Conservation (phyloP, 306 rosid genomes). For the Vigna mungo region DNA sequence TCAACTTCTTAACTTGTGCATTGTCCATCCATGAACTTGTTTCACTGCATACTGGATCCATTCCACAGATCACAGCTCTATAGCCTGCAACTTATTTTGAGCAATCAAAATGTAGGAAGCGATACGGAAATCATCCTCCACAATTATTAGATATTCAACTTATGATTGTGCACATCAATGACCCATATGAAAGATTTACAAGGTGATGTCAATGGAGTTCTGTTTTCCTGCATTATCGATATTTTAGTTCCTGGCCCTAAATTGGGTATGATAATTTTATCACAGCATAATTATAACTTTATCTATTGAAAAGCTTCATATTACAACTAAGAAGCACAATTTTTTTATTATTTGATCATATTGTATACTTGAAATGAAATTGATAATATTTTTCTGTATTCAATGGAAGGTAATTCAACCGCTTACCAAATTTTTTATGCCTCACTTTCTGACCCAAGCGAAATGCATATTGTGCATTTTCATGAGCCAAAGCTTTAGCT, state of each 20-base stretch:
- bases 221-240: conserved; percentile 15
- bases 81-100: conserved; percentile 64
- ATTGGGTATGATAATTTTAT: conserved; percentile 24
- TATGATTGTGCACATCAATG: not conserved
- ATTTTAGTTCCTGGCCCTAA: conserved; percentile 6
- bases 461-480: conserved; percentile 76
- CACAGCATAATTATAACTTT: conserved; percentile 40
- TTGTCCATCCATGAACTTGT: conserved; percentile 93
- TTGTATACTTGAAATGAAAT: conserved; percentile 23
- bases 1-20: conserved; percentile 78
- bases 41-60: conserved; percentile 95
- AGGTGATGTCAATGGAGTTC: conserved; percentile 6
- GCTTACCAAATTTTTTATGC: conserved; percentile 74
- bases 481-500: conserved; percentile 82
- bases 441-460: conserved; percentile 92
- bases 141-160: conserved; percentile 20
- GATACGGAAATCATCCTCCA: conserved; percentile 13
- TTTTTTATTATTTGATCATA: not conserved
- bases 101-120: conserved; percentile 38
- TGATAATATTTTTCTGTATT: conserved; percentile 30
- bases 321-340: conserved; percentile 5
- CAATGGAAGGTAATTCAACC: conserved; percentile 27
- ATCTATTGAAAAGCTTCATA: conserved; percentile 8
- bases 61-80: conserved; percentile 86
- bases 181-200: conserved; percentile 15